Evolutionary conservation across 2,329 filamentous ascomycete species (phyloP), one percentile per base, ranked within the genome.

Genomic region (Davidsoniella eucalypti): DNA sequence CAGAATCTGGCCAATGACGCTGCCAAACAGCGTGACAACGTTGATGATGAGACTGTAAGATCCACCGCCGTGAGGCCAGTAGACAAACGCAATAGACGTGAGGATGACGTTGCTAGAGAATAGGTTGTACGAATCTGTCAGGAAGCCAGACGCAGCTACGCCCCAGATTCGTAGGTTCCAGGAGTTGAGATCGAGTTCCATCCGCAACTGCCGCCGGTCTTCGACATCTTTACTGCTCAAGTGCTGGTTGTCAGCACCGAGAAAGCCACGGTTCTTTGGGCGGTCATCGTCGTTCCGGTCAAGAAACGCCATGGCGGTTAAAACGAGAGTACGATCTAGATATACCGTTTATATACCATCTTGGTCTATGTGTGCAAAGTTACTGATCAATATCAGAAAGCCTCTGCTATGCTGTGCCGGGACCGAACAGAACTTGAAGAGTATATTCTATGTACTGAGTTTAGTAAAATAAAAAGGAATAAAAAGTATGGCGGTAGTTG

Each of bases 141-240:
- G 61, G 54, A 73, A 74, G 7, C 71, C 71, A 0, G 71, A 73
- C 43, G 71, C 71, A n/a, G 70, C 69, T 26, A 74, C 70, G 2
- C 67, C 70, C 70, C 70, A 73, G 41, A 73, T 73, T 40, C 71
- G 65, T 47, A 73, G 58, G 57, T 73, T 74, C 70, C 70, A 74
- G 1, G 69, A 68, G 57, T 74, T 74, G 16, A 74, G 61, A 54
- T 74, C 70, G 36, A 74, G 65, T 56, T 73, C 70, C 57, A 72
- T 73, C 52, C 70, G 67, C 36, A 74, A 56, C 56, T 73, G 71
- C 51, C 66, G 64, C 46, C 71, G 70, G 58, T 73, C 70, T 69
- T 73, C 55, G 2, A 14, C 33, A 54, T 41, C 26, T 8, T 16
- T 16, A 37, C 29, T 29, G 36, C 36, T 58, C 39, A 74, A 59